A percentile compares a stretch with the other conserved stretches of the same genome.
phyloP scores from a whole-genome alignment of 192 early-diverging fungal species.

The Backusella mclennaniae region DNA sequence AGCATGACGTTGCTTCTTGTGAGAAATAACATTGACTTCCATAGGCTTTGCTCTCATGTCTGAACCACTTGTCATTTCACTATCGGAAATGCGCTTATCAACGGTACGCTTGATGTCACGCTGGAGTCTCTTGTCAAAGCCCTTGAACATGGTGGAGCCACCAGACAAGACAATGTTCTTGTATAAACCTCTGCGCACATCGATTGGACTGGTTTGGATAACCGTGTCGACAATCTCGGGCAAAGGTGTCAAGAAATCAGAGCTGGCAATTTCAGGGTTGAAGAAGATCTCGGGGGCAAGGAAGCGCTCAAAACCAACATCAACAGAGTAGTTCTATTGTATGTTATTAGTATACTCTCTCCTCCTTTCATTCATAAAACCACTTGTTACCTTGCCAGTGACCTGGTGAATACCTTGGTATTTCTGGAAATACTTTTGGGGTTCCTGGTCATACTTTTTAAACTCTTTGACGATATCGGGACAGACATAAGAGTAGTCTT shows the following conservation, averaged over 20 bases:
- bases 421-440: slow-evolving; percentile 86
- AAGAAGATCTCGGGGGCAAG: slow-evolving; percentile 99
- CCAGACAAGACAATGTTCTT: slow-evolving; percentile 99
- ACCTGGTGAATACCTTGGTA: slow-evolving; percentile 83
- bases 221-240: slow-evolving; percentile 96
- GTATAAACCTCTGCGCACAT: slow-evolving; percentile 95
- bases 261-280: slow-evolving; percentile 96
- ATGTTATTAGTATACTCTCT: too few relatives aligned
- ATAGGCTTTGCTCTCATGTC: slow-evolving; percentile 63
- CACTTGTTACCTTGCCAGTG: slow-evolving; percentile 68
- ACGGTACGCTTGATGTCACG: slow-evolving; percentile 92
- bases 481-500: slow-evolving; percentile 95
- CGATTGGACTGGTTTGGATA: slow-evolving; percentile 96
- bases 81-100: slow-evolving; percentile 66
- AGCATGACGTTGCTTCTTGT: slow-evolving; percentile 99
- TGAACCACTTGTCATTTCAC: slow-evolving; percentile 75
- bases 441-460: slow-evolving; percentile 87
- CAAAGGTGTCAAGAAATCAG: slow-evolving; percentile 94
- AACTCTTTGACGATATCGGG: slow-evolving; percentile 98
- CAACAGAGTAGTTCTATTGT: slow-evolving; percentile 76
- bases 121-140: slow-evolving; percentile 92
- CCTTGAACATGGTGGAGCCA: slow-evolving; percentile 99
- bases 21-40: slow-evolving; percentile 96
- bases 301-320: slow-evolving; percentile 98
- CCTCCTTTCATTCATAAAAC: too few relatives aligned